Conservation (phyloP, 768 basidiomycete species). For the Dioszegia crocea region DNA sequence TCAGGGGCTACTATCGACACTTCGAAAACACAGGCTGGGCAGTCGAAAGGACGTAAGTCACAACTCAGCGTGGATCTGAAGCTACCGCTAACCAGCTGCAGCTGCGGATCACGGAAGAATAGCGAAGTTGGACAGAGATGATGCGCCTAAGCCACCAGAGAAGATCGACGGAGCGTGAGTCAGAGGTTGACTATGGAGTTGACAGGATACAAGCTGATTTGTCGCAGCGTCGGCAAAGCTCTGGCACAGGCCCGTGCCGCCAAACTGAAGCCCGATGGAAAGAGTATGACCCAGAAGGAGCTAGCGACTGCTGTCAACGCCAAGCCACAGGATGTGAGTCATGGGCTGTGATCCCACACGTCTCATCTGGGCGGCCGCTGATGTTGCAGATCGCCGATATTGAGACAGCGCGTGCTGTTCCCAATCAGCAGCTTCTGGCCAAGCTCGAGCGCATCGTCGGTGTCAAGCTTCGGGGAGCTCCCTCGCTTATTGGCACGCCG, state of each 20-base stretch:
- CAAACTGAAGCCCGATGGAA: slow-evolving; percentile 55
- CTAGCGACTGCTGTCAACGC: slow-evolving; percentile 89
- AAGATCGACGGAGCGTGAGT: slow-evolving; percentile 57
- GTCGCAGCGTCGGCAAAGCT: slow-evolving; percentile 56
- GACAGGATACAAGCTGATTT: neutral
- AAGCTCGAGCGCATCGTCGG: slow-evolving; percentile 83
- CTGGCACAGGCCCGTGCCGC: slow-evolving; percentile 76
- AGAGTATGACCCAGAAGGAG: slow-evolving; percentile 76
- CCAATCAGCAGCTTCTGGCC: slow-evolving; percentile 75
- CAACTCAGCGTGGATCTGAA: neutral
- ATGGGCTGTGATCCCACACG: neutral
- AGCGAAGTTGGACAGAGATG: slow-evolving; percentile 89
- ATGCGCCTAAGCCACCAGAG: slow-evolving; percentile 87
- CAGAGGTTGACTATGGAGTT: slow-evolving; percentile 52
- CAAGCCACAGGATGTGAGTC: slow-evolving; percentile 58
- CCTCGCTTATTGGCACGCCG: slow-evolving; percentile 46
- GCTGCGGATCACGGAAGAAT: slow-evolving; percentile 91
- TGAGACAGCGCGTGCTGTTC: slow-evolving; percentile 80
- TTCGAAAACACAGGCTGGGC: slow-evolving; percentile 32
- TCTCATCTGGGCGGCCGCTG: no score
- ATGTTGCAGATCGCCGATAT: slow-evolving; percentile 58
- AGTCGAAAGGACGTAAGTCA: slow-evolving; percentile 43
- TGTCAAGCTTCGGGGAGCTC: slow-evolving; percentile 79
- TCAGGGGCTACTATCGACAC: slow-evolving; percentile 39
- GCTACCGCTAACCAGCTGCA: slow-evolving; percentile 42